Evolutionary conservation across 441 rosid species (phyloP).

Genomic region (Lepidium campestre): DNA sequence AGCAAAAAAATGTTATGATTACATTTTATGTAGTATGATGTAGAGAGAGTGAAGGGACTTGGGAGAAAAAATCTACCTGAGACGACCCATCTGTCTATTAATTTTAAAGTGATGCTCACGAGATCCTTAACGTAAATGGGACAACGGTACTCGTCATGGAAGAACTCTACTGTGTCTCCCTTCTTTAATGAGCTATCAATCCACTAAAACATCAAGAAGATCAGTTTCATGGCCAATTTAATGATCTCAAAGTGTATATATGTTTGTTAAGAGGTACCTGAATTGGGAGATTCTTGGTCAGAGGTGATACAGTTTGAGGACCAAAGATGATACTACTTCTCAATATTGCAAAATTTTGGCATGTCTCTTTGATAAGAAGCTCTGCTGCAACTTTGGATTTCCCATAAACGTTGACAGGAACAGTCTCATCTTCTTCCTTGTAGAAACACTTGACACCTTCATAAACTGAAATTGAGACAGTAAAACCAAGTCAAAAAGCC

Average conservation of each 20-base stretch:
- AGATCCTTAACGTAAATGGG: conserved; percentile 84
- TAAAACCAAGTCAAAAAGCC: not conserved
- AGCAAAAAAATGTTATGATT: conserved; percentile 6
- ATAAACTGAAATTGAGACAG: conserved; percentile 43
- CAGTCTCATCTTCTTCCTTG: conserved; percentile 78
- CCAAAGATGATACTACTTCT: conserved; percentile 87
- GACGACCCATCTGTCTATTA: conserved; percentile 49
- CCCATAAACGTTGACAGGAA: conserved; percentile 78
- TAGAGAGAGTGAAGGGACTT: not conserved
- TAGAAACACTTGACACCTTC: conserved; percentile 76
- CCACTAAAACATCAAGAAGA: conserved; percentile 50
- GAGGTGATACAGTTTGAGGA: conserved; percentile 78
- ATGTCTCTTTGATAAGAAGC: conserved; percentile 49
- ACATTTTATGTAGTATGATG: not conserved
- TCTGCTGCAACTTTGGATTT: conserved; percentile 86
- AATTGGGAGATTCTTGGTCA: conserved; percentile 79
- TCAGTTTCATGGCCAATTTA: not conserved
- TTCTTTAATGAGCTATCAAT: conserved; percentile 62
- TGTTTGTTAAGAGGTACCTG: conserved; percentile 43
- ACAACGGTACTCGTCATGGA: conserved; percentile 81
- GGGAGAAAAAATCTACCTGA: conserved; percentile 38
- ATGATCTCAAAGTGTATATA: not conserved
- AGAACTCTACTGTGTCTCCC: conserved; percentile 63
- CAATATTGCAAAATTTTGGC: conserved; percentile 58
- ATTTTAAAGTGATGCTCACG: conserved; percentile 36